Base-by-base conservation (phyloP, 179 eudicot genomes). In the Spergularia azorica region DNA sequence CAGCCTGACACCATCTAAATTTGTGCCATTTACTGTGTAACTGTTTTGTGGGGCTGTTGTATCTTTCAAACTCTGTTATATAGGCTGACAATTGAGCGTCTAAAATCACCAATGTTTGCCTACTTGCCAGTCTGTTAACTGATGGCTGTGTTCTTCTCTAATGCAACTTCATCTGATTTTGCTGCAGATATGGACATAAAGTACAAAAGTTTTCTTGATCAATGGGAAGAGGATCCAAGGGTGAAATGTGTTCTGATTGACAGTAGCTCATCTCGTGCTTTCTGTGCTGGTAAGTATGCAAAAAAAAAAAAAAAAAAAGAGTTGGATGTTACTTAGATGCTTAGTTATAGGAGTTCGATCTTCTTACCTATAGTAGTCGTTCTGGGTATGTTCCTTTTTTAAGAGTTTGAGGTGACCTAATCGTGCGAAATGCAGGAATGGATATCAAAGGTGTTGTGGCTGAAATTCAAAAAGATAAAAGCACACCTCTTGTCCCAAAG, bases 361-460 rank as follows among this genome's bases (percentile, higher is more conserved):
- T 41, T 62, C 11, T 58, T 50, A 32, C 41, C 57, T 79, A 9
- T 64, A 12, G 18, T 63, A 52, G n/a, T 16, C 52, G 65, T 73
- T 79, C 8, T 62, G 78, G 56, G 78, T 76, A 20, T 17, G 72
- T 69, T 36, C 51, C 32, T 61, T 67, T 17, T 77, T 60, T 79
- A 68, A 52, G 84, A 79, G 74, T 72, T 78, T 75, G 73, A 83
- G 81, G 84, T 85, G 68, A 81, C 70, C 64, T 72, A 77, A 75
- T 85, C 50, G 39, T 84, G 76, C 43, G 16, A 76, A 83, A 85
- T 90, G 93, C 95, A 94, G 97, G 98, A 61, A 94, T 94, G 97
- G 98, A 94, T 90, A 90, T 94, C 71, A 94, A 94, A 84, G 95
- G 98, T 56, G 95, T 93, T 84, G 95, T 81, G 82, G 93, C 98